Percentiles rank a stretch among this genome's conserved stretches.
phyloP scores from a whole-genome alignment of 192 early-diverging fungal genomes.

The Entomortierella beljakovae region DNA sequence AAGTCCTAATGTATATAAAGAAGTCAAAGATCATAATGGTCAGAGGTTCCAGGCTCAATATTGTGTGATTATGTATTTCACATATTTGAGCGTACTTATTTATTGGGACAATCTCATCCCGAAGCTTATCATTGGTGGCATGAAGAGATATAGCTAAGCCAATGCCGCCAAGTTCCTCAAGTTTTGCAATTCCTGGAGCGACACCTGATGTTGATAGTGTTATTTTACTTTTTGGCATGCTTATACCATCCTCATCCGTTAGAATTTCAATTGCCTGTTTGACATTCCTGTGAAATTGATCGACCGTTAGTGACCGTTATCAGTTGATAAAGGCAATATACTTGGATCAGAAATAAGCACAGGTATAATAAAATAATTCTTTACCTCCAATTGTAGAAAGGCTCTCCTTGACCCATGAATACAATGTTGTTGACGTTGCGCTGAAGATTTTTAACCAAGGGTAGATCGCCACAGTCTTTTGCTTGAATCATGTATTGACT shows the following conservation, averaged over 20 bases:
- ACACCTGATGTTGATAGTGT: conserved; percentile 89
- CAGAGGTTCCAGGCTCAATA: neutral
- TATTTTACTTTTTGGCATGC: conserved; percentile 78
- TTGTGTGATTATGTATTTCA: neutral
- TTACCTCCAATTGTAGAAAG: conserved; percentile 84
- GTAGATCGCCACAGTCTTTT: conserved; percentile 70
- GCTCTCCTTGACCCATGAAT: conserved; percentile 95
- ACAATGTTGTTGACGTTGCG: conserved; percentile 84
- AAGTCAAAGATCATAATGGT: no score
- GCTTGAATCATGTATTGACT: conserved; percentile 78
- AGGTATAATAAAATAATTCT: neutral
- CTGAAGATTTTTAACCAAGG: conserved; percentile 53
- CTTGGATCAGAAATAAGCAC: neutral
- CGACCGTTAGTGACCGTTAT: neutral
- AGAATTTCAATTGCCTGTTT: conserved; percentile 68
- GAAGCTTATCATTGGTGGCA: conserved; percentile 80
- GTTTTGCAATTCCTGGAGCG: conserved; percentile 81
- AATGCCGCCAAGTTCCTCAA: conserved; percentile 76
- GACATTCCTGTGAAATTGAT: conserved; percentile 58
- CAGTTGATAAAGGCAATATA: no score
- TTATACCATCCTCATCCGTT: conserved; percentile 68
- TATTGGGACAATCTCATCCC: conserved; percentile 85
- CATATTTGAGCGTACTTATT: conserved; percentile 53
- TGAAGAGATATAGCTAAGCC: conserved; percentile 88
- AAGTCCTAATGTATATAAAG: conserved; percentile 64